These are phyloP conservation scores for Fonsecaea pedrosoi DNA, from an alignment of 2,329 filamentous ascomycete species.

Conservation along the genomic window DNA sequence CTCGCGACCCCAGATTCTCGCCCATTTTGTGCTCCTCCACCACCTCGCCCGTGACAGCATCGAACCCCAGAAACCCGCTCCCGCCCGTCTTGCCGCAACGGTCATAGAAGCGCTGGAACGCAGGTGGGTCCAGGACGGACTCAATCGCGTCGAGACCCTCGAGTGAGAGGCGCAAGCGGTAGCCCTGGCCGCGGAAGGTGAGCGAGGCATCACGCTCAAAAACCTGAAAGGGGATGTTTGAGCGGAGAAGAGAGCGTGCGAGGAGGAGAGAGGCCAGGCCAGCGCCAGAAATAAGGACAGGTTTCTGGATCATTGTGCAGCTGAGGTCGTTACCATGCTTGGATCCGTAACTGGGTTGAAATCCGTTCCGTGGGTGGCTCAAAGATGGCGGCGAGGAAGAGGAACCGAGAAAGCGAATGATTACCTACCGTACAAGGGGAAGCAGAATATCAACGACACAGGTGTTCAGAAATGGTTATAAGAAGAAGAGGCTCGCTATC, in stretches of 20 bases:
- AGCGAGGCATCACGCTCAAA: slow-evolving; percentile 47
- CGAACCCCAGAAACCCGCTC: slow-evolving; percentile 56
- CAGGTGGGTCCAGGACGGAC: slow-evolving; percentile 54
- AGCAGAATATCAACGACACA: background rate
- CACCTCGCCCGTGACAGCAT: slow-evolving; percentile 62
- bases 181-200: slow-evolving; percentile 48
- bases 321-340: slow-evolving; percentile 4
- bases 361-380: background rate
- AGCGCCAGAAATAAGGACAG: slow-evolving; percentile 48
- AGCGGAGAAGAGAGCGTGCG: slow-evolving; percentile 46
- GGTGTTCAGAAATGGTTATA: background rate
- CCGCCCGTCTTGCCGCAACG: slow-evolving; percentile 57
- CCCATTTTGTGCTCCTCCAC: slow-evolving; percentile 43
- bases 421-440: background rate
- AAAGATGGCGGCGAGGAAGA: background rate
- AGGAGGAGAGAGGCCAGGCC: slow-evolving; percentile 49
- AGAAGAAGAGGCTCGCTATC: background rate
- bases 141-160: slow-evolving; percentile 58
- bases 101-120: slow-evolving; percentile 44
- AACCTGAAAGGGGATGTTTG: slow-evolving; percentile 46
- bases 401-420: background rate
- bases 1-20: slow-evolving; percentile 57
- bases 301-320: slow-evolving; percentile 28
- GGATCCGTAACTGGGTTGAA: background rate
- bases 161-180: slow-evolving; percentile 45